Base-by-base conservation (phyloP, 2,329 filamentous ascomycete species). In the Epichloe hybrida region DNA sequence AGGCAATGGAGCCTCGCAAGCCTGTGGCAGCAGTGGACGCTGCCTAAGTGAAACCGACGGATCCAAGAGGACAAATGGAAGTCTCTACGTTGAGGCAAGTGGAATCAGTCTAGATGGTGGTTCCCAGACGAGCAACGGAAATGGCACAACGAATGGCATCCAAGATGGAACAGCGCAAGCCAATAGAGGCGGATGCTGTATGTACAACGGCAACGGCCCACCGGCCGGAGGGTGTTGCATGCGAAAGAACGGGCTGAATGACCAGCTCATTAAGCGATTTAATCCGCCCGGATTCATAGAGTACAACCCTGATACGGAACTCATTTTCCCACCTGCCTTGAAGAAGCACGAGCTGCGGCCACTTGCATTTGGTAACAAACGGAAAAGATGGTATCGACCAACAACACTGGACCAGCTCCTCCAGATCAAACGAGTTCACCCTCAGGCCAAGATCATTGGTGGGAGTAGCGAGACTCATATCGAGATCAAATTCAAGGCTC, bases 391-490 rank as follows among this genome's bases (percentile, higher is more conserved):
- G 93, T 94, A 88, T 64, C 79, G 93, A 15, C 93, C 93, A 0
- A 84, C 88, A 35, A 96, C 87, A 0, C 64, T 97, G 15, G 75
- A 88, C 39, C 90, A 98, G 63, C 73, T 98, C 15, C 76, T 97
- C 15, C 85, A 95, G 63, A 95, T 98, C 69, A 97, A 97, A 72
- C 82, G 76, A 59, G 81, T 79, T 0, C 84, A 88, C 57, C 91
- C 91, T 0, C 81, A 83, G 27, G 88, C 91, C 4, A 98, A 97
- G 67, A 81, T 98, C 54, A 95, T 98, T 54, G 91, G 89, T 47
- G 93, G 93, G 54, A 95, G 89, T 64, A 95, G 90, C 2, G 93
- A 98, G 67, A 97, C 91, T 0, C 93, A 97, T 67, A 97, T 98
- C 54, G 93, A 98, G 69, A 86, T 94, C 70, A 96, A 95, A 68